A percentile compares a stretch with the other conserved stretches of the same genome.
Evolutionary conservation across 108 stramenopile species (phyloP).

Genomic region (Schizochytrium sp.): DNA sequence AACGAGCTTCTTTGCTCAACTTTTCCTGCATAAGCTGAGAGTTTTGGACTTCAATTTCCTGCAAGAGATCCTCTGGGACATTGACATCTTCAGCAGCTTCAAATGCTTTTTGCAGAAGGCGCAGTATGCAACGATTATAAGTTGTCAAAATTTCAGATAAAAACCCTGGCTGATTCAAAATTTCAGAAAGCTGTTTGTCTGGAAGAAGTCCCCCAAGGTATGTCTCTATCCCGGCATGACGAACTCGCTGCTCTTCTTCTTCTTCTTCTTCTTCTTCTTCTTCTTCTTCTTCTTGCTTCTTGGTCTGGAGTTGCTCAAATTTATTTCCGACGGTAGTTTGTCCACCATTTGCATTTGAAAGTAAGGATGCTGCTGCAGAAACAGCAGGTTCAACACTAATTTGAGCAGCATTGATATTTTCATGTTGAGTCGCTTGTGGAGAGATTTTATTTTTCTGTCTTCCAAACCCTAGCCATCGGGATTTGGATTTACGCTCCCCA

Average conservation of each 20-base stretch:
- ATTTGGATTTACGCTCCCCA: not conserved
- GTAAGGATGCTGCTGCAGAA: too few species aligned
- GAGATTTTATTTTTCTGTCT: too few species aligned
- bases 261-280: constrained; percentile 2
- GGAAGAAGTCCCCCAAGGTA: not conserved
- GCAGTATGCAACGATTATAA: not conserved
- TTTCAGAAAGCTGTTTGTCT: not conserved
- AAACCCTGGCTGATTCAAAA: not conserved
- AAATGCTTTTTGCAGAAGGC: not conserved
- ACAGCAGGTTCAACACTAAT: too few species aligned
- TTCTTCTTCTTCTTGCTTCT: not conserved
- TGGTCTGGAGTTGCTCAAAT: not conserved
- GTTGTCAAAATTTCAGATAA: not conserved
- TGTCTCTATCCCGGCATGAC: not conserved
- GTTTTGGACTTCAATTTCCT: not conserved
- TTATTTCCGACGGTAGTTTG: too few species aligned
- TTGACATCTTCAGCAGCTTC: not conserved
- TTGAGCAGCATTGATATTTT: too few species aligned
- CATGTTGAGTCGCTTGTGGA: too few species aligned
- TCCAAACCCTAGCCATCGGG: not conserved
- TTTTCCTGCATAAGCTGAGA: not conserved
- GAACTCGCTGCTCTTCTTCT: not conserved
- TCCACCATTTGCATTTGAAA: too few species aligned
- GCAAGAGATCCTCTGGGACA: not conserved
- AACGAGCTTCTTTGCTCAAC: not conserved